Percentiles rank a stretch among this genome's conserved stretches.
Evolutionary conservation across 352 stramenopile species (phyloP).

Genomic region (Saprolegnia parasitica): DNA sequence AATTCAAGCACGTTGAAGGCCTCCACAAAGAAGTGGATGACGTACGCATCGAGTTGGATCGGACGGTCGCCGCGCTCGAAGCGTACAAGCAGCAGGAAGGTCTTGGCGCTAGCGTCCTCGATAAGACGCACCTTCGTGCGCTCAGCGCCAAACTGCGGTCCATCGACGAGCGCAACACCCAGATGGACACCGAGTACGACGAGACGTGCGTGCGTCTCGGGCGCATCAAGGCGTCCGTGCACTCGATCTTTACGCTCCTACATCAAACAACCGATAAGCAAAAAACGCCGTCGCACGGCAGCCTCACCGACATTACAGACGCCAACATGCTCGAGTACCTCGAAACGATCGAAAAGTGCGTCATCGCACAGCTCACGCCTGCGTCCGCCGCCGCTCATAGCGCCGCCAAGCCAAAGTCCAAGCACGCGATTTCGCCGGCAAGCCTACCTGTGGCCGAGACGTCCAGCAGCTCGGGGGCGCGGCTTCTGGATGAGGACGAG

Average conservation of each 20-base stretch:
- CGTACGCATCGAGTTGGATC: slow-evolving; percentile 47
- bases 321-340: slow-evolving; percentile 70
- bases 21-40: slow-evolving; percentile 53
- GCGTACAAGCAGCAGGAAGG: slow-evolving; percentile 64
- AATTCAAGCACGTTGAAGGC: slow-evolving; percentile 69
- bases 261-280: slow-evolving; percentile 34
- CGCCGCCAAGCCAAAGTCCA: not conserved
- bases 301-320: slow-evolving; percentile 44
- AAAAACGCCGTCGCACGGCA: slow-evolving; percentile 4
- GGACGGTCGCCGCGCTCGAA: slow-evolving; percentile 46
- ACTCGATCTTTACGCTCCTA: slow-evolving; percentile 69
- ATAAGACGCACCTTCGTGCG: slow-evolving; percentile 51
- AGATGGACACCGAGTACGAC: slow-evolving; percentile 52
- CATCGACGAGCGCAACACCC: slow-evolving; percentile 41
- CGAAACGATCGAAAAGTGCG: slow-evolving; percentile 70
- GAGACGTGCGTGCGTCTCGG: slow-evolving; percentile 48
- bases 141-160: slow-evolving; percentile 39
- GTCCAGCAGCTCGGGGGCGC: not conserved
- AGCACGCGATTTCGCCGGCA: slow-evolving; percentile 6
- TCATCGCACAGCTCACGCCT: slow-evolving; percentile 52
- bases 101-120: slow-evolving; percentile 48
- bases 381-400: slow-evolving; percentile 32
- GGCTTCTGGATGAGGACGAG: slow-evolving; percentile 47
- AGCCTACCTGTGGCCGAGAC: slow-evolving; percentile 6
- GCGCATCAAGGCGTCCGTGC: slow-evolving; percentile 59